phyloP scores from a whole-genome alignment of 441 rosid genomes.

The Euphorbia schlechtendalii region DNA sequence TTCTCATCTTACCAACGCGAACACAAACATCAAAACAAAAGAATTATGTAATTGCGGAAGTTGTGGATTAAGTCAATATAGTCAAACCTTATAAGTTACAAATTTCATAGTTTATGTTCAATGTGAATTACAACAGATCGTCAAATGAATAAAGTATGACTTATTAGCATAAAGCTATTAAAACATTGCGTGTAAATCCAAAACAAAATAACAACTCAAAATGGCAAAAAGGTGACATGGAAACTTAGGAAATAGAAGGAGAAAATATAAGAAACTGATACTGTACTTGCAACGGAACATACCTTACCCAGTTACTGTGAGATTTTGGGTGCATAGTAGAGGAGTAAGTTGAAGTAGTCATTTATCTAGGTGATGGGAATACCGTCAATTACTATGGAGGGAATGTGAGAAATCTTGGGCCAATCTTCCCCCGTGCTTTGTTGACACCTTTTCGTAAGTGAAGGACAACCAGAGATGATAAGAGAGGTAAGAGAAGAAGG shows the following conservation, averaged over 20 bases:
- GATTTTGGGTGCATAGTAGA: background rate
- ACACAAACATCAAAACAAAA: too few relatives aligned
- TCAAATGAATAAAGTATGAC: too few relatives aligned
- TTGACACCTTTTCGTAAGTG: slow-evolving; percentile 18
- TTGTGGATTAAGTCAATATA: too few relatives aligned
- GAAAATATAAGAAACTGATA: background rate
- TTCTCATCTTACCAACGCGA: too few relatives aligned
- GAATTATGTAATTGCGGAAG: too few relatives aligned
- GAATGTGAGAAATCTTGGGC: slow-evolving; percentile 15
- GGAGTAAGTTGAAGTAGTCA: background rate
- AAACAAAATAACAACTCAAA: too few relatives aligned
- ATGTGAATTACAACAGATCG: too few relatives aligned
- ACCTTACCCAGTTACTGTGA: background rate
- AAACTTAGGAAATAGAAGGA: background rate
- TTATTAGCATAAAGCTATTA: too few relatives aligned
- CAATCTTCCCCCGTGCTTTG: slow-evolving; percentile 23
- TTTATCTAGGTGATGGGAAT: slow-evolving; percentile 5
- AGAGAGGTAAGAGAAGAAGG: slow-evolving; percentile 16
- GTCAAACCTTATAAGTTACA: too few relatives aligned
- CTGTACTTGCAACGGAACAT: background rate
- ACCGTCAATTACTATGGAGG: background rate
- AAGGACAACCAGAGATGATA: slow-evolving; percentile 16
- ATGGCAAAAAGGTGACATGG: too few relatives aligned
- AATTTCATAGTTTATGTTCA: too few relatives aligned
- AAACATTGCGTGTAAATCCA: too few relatives aligned